Conservation (phyloP, 805 yeast species). For the Candida awuae region DNA sequence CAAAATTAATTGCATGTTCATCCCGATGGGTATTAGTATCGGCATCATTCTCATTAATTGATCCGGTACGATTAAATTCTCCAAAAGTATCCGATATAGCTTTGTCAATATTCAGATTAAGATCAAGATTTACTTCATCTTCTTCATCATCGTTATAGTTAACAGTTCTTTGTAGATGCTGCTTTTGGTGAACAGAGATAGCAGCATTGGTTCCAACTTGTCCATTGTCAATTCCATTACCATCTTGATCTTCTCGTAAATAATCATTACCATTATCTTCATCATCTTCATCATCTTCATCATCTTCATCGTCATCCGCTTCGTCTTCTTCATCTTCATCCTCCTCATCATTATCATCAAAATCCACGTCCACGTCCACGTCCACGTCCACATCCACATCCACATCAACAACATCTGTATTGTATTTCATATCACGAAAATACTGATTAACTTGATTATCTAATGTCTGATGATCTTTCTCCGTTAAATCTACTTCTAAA, state of each 20-base stretch:
- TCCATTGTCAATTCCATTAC: not conserved
- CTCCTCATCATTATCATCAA: not conserved
- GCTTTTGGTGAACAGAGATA: not conserved
- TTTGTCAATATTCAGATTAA: slow-evolving; percentile 2
- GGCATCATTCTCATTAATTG: too few species aligned
- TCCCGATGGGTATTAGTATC: too few species aligned
- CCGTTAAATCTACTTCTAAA: slow-evolving; percentile 1
- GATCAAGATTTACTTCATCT: slow-evolving; percentile 2
- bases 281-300: not conserved
- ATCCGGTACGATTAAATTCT: not conserved
- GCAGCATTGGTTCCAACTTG: not conserved
- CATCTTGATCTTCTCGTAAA: not conserved
- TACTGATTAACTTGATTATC: slow-evolving; percentile 22
- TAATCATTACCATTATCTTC: slow-evolving; percentile 1
- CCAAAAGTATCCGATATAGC: slow-evolving; percentile 6
- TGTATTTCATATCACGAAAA: slow-evolving; percentile 15
- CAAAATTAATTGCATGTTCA: not conserved
- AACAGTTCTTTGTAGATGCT: not conserved
- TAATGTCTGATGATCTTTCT: slow-evolving; percentile 20
- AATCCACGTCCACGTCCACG: not conserved
- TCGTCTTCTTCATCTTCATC: not conserved
- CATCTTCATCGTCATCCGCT: not conserved
- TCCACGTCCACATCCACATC: not conserved
- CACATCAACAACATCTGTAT: slow-evolving; percentile 2
- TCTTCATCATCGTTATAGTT: not conserved